Evolutionary conservation across 1,284 basidiomycete genomes (phyloP), one percentile per base, ranked within the genome.

Genomic region (Prillingera fragicola): DNA sequence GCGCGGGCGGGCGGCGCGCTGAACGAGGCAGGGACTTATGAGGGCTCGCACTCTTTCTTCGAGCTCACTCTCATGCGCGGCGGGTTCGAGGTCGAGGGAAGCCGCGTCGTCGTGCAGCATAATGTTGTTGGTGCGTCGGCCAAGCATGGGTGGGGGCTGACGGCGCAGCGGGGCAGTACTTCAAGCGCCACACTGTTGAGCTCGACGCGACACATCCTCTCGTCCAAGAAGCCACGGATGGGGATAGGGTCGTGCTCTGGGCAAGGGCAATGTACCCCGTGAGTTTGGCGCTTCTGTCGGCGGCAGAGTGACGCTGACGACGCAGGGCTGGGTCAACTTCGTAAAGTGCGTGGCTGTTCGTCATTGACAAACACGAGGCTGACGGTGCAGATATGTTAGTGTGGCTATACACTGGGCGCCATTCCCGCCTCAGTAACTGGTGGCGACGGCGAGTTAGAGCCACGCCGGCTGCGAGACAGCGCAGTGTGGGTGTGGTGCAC

Each of bases 111-210:
- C 9, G 43, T 67, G 3, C 64, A 66, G 47, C 39, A 60, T 41
- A 69, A 69, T 34, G 55, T 69, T 0, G 61, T 63, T 38, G 62
- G 64, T 67, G 21, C 46, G 59, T 54, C 10, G 6, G 13, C 6
- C n/a, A n/a, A n/a, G n/a, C n/a, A n/a, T n/a, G n/a, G n/a, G n/a
- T n/a, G n/a, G n/a, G n/a, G n/a, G n/a, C n/a, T n/a, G n/a, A n/a
- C n/a, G n/a, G n/a, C n/a, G n/a, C 40, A 63, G 65, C 67, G 25
- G 67, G 67, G 2, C 64, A 66, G 38, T 65, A 64, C 39, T 56
- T 49, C 52, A 65, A 66, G 46, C 23, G 40, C 1, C 65, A 69
- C 46, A 14, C 18, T 4, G n/a, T 56, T 21, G 44, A 45, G 8
- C 38, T 69, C 9, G 48, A 47, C 8, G 3, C 27, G 2, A 35